A percentile compares a stretch with the other conserved stretches of the same genome.
These are phyloP conservation scores for Fusarium heterosporum DNA, from an alignment of 2,329 filamentous ascomycete species.

Conservation along the genomic window DNA sequence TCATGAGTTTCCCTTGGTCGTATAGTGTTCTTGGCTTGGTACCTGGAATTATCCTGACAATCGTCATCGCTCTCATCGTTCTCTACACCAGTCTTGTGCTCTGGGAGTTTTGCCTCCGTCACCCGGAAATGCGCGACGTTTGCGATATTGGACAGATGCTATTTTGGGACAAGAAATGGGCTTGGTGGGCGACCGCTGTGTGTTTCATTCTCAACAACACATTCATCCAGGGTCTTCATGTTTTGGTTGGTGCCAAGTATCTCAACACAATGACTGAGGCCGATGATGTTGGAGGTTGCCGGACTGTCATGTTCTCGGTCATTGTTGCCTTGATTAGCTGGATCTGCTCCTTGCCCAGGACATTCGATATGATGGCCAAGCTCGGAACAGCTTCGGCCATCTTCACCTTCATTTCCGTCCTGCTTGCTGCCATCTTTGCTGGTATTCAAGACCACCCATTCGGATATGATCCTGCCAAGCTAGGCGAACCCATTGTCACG, in stretches of 20 bases:
- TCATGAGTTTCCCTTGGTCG: constrained; percentile 96
- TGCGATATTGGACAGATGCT: constrained; percentile 97
- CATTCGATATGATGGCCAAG: constrained; percentile 83
- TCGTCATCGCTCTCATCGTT: constrained; percentile 80
- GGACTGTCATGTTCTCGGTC: constrained; percentile 83
- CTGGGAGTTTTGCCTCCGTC: constrained; percentile 90
- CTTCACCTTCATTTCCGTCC: constrained; percentile 90
- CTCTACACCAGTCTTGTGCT: constrained; percentile 75
- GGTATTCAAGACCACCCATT: constrained; percentile 80
- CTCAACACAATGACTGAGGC: constrained; percentile 86
- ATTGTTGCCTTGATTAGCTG: constrained; percentile 81
- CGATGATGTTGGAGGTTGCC: constrained; percentile 70
- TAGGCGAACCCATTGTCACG: constrained; percentile 75
- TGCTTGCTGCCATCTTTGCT: constrained; percentile 85
- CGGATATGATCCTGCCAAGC: constrained; percentile 65
- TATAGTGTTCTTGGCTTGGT: constrained; percentile 90
- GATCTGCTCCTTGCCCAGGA: constrained; percentile 84
- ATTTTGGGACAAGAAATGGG: constrained; percentile 85
- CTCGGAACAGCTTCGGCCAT: constrained; percentile 82
- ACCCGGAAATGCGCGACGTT: constrained; percentile 91
- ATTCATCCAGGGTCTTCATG: constrained; percentile 86
- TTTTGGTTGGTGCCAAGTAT: constrained; percentile 86
- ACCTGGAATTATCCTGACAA: constrained; percentile 83
- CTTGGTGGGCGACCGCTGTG: constrained; percentile 75
- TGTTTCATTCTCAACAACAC: constrained; percentile 97